Evolutionary conservation across 495 filamentous ascomycete genomes (phyloP), one percentile per base, ranked within the genome.

Genomic region (Oidiodendron maius): DNA sequence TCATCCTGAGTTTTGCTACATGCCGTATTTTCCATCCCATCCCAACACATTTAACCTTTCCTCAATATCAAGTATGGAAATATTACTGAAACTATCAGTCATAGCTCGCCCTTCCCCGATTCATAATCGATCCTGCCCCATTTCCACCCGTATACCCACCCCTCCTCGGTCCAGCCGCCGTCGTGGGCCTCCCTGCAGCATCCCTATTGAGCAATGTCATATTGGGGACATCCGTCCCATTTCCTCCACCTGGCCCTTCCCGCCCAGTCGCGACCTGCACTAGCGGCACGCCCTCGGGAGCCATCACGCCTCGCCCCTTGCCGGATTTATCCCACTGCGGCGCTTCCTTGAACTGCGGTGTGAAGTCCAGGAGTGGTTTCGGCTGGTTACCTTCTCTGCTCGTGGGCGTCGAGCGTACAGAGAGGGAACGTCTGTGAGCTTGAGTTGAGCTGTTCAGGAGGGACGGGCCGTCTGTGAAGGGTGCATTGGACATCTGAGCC

Each of bases 281-380:
- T 0, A 94, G 71, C 13, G 70, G 64, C 56, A 70, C 59, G 26
- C 85, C 76, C 3, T 10, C 30, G 1, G 75, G 66, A 1, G 84
- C 78, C 5, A 67, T 68, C 34, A 88, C 76, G 8, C 83, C 86
- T 51, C 77, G 80, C 11, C 89, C 89, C 43, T 80, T 82, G 26
- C 76, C 72, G 0, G 69, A 57, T 57, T 83, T 79, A 4, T 68
- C 61, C 72, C 72, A 76, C 55, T 94, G 89, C 3, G 84, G 87
- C 16, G 87, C 73, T 50, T 89, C 86, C 37, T 75, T 72, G 59
- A 85, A 88, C n/a, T 72, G 68, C 0, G 88, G 84, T 0, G 81
- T 87, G 16, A 93, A 72, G 55, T 90, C 86, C 11, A 96, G 69
- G 0, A 95, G 72, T 1, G 90, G 84, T 56, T 77, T 82, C 53